These are phyloP conservation scores for Thelonectria rubi DNA, from an alignment of 2,329 filamentous ascomycete genomes.

Conservation along the genomic window DNA sequence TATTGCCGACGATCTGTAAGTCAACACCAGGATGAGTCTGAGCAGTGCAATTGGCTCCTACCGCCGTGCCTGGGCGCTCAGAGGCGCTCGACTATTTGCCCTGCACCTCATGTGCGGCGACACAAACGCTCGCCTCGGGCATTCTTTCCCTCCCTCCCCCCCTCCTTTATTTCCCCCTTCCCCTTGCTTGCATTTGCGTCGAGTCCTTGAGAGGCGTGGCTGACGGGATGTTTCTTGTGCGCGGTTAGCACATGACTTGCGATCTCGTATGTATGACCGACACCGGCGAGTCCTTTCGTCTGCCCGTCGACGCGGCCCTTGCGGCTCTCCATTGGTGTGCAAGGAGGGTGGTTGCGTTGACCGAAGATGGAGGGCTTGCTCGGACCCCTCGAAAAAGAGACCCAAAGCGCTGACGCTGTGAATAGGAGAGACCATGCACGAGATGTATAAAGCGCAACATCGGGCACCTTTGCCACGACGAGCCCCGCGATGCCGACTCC, in stretches of 20 bases:
- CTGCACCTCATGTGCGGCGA: constrained; percentile 30
- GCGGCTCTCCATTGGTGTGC: constrained; percentile 7
- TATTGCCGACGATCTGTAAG: constrained; percentile 92
- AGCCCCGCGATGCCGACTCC: constrained; percentile 83
- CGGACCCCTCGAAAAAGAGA: constrained; percentile 17
- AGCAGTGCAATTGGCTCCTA: constrained; percentile 34
- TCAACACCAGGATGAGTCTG: constrained; percentile 49
- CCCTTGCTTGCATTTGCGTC: constrained; percentile 27
- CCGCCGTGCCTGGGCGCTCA: constrained; percentile 28
- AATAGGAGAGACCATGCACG: constrained; percentile 91
- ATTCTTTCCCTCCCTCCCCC: constrained; percentile 19
- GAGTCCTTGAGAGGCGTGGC: constrained; percentile 34
- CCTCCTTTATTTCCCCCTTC: neutral
- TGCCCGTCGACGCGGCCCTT: constrained; percentile 20
- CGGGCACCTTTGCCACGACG: constrained; percentile 97
- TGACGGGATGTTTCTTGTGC: constrained; percentile 39
- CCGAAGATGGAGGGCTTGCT: constrained; percentile 26
- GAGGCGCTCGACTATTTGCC: constrained; percentile 30
- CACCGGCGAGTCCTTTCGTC: constrained; percentile 21
- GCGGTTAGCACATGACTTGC: constrained; percentile 84
- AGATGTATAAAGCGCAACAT: constrained; percentile 99
- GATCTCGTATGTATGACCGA: constrained; percentile 75
- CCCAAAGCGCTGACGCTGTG: constrained; percentile 41
- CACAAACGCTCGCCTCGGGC: constrained; percentile 23
- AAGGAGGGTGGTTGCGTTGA: constrained; percentile 22